Evolutionary conservation across 495 filamentous ascomycete species (phyloP), one percentile per base, ranked within the genome.

Genomic region (Amphirosellinia nigrospora): DNA sequence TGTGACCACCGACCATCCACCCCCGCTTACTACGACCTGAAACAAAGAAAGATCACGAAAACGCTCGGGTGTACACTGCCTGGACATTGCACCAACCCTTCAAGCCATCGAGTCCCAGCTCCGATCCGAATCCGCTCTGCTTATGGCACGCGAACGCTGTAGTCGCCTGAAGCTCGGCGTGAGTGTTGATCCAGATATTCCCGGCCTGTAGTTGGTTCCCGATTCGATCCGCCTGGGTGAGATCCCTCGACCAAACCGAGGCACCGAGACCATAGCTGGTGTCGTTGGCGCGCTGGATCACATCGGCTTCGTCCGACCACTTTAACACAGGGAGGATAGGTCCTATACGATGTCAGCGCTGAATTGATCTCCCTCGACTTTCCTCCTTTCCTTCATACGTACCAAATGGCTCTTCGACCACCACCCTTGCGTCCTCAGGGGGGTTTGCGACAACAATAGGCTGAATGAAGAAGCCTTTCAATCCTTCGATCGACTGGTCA

Each of bases 401-500:
- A 77, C 77, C 78, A 76, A 82, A 85, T 21, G 70, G 84, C 81
- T 79, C 85, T 78, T 78, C 82, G 74, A 68, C 80, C 78, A 75
- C 84, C 45, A 89, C 83, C 0, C 80, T 74, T 0, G 86, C 85
- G 43, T 83, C 73, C 53, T 86, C 82, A 0, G 87, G 86, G 4
- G 88, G 87, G 72, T 89, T 87, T 66, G 87, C 83, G 53, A 90
- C 83, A 72, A 90, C 85, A 8, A 86, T 85, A 0, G 87, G 87
- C 30, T 78, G 71, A 69, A 89, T 80, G 73, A 84, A 87, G 75
- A 80, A 88, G 39, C 85, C 68, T 80, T 84, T 50, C 70, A 75
- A 13, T 15, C 23, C 52, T 21, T 56, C 68, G 3, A 75, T 65
- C 28, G 82, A 39, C 68, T 82, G 72, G 73, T 79, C 36, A 70